Conservation (phyloP, 1,284 basidiomycete genomes). For the Coriolopsis trogii region DNA sequence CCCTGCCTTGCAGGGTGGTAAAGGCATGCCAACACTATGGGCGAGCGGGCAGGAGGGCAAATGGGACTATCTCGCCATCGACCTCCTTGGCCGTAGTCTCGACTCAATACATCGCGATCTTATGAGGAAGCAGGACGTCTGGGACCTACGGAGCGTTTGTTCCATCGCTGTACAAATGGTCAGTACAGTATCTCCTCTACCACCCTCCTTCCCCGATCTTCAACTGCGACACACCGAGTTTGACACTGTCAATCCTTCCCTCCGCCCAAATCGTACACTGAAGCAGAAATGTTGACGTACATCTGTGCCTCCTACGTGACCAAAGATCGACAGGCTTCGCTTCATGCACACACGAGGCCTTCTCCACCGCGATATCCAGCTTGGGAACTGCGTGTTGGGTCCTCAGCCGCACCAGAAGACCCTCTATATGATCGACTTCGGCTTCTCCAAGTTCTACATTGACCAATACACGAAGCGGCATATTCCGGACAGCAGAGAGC, state of each 20-base stretch:
- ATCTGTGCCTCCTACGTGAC: neutral
- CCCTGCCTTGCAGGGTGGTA: conserved; percentile 70
- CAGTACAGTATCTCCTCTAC: conserved; percentile 28
- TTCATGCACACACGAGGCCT: conserved; percentile 74
- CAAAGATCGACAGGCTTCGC: conserved; percentile 65
- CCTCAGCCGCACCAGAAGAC: conserved; percentile 54
- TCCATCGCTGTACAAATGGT: conserved; percentile 77
- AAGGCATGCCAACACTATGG: conserved; percentile 71
- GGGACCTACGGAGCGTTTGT: conserved; percentile 72
- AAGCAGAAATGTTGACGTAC: conserved; percentile 10
- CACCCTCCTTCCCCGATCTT: neutral
- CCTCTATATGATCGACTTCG: conserved; percentile 83
- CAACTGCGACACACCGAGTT: conserved; percentile 1
- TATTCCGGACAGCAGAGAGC: conserved; percentile 64
- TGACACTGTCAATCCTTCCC: conserved; percentile 3
- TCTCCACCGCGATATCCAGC: conserved; percentile 75
- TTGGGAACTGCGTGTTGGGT: conserved; percentile 74
- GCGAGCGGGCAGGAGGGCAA: conserved; percentile 58
- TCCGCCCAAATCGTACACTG: neutral
- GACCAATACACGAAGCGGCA: conserved; percentile 63
- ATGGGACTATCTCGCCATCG: conserved; percentile 77
- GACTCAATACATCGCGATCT: conserved; percentile 59
- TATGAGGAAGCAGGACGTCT: conserved; percentile 46
- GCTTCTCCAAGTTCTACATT: conserved; percentile 77
- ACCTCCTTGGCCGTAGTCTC: conserved; percentile 68